Conservation (phyloP, 305 asterid genomes). For the Solanum hybrid region DNA sequence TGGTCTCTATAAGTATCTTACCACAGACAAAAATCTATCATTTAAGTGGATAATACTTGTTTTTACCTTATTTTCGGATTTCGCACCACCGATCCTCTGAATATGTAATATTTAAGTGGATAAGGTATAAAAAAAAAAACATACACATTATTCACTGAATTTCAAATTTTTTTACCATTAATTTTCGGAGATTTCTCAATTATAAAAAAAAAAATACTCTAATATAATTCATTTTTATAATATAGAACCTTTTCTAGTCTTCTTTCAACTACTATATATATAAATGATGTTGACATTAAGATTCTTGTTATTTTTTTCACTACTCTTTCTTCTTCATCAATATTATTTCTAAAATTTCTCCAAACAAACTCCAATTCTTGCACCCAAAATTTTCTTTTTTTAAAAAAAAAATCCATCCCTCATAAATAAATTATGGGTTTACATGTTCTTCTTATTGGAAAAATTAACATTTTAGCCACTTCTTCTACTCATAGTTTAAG, state of each 20-base stretch:
- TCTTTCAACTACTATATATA: neutral
- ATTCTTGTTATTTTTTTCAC: neutral
- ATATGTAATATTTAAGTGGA: neutral
- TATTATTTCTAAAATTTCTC: neutral
- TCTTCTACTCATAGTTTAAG: slow-evolving; percentile 12
- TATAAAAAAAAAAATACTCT: neutral
- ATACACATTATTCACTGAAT: neutral
- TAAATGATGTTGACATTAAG: neutral
- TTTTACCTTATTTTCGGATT: neutral
- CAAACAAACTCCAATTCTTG: neutral
- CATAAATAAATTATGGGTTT: slow-evolving; percentile 10
- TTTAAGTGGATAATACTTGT: neutral
- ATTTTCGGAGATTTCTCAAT: neutral
- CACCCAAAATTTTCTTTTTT: neutral
- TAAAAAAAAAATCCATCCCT: neutral
- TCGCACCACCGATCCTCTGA: neutral
- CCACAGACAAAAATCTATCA: neutral
- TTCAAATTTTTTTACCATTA: rapidly evolving
- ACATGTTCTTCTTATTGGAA: slow-evolving; percentile 31
- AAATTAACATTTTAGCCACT: slow-evolving; percentile 23
- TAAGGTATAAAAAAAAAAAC: neutral
- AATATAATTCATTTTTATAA: neutral
- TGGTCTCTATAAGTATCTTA: neutral
- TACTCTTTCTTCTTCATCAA: neutral
- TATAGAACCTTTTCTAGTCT: neutral